Evolutionary conservation across 352 stramenopile species (phyloP).

Genomic region (Pythium dissotocum): DNA sequence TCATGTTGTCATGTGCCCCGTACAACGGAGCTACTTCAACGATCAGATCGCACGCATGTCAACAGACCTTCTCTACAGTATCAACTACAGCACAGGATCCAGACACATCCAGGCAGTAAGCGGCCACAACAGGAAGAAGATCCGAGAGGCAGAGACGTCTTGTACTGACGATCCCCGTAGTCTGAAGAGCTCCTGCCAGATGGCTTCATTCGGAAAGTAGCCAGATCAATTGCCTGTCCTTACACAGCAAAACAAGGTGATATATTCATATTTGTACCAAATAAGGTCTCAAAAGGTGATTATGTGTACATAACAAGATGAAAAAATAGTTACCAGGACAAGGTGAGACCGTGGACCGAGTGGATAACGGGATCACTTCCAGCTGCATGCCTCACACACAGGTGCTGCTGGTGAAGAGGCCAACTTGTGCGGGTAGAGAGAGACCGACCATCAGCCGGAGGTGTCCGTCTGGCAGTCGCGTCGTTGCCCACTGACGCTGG

Average conservation of each 20-base stretch:
- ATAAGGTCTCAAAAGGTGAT: no score
- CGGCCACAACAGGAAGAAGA: no score
- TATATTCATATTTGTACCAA: background rate
- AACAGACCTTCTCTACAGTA: background rate
- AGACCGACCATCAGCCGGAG: no score
- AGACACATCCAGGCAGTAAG: background rate
- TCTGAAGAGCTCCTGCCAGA: conserved; percentile 16
- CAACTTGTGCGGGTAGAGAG: background rate
- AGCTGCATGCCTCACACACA: background rate
- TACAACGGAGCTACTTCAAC: background rate
- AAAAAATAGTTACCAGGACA: conserved; percentile 4
- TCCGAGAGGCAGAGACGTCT: background rate
- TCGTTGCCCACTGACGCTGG: background rate
- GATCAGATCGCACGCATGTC: background rate
- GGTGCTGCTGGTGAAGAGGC: background rate
- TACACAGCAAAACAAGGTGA: conserved; percentile 20
- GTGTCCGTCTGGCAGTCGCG: background rate
- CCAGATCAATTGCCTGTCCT: conserved; percentile 9
- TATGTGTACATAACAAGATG: conserved; percentile 11
- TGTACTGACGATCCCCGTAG: background rate
- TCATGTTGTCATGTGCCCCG: background rate
- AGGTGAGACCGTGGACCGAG: background rate
- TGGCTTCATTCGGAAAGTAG: conserved; percentile 19
- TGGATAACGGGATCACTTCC: background rate
- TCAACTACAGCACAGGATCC: no score